Percentiles rank a stretch among this genome's conserved stretches.
These are phyloP conservation scores for Amanita pallidorosea DNA, from an alignment of 768 basidiomycete genomes.

Conservation along the genomic window DNA sequence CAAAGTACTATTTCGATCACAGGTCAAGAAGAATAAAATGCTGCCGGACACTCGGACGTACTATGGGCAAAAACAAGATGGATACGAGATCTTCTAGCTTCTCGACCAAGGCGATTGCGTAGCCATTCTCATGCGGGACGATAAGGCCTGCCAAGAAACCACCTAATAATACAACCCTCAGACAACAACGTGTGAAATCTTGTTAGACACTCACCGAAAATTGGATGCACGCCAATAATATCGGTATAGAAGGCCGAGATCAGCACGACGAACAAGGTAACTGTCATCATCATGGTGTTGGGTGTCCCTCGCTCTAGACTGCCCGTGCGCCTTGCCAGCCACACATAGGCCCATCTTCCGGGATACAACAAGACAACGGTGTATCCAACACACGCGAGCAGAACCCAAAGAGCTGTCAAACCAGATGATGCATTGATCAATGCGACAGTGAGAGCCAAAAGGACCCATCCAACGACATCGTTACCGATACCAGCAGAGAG, in stretches of 20 bases:
- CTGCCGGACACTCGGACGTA: slow-evolving; percentile 22
- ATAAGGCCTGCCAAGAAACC: slow-evolving; percentile 78
- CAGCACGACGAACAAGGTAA: slow-evolving; percentile 67
- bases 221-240: slow-evolving; percentile 70
- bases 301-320: slow-evolving; percentile 66
- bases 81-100: slow-evolving; percentile 83
- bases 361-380: slow-evolving; percentile 57
- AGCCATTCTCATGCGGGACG: slow-evolving; percentile 76
- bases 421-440: slow-evolving; percentile 71
- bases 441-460: slow-evolving; percentile 76
- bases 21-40: neutral
- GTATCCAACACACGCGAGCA: slow-evolving; percentile 60
- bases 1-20: slow-evolving; percentile 9
- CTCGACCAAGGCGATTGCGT: slow-evolving; percentile 69
- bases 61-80: slow-evolving; percentile 67
- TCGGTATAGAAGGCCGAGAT: slow-evolving; percentile 77
- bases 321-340: slow-evolving; percentile 58
- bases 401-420: slow-evolving; percentile 68
- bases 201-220: slow-evolving; percentile 35
- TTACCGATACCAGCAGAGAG: slow-evolving; percentile 80
- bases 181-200: slow-evolving; percentile 8
- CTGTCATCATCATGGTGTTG: slow-evolving; percentile 65
- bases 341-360: slow-evolving; percentile 50
- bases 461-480: slow-evolving; percentile 70
- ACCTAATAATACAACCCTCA: slow-evolving; percentile 24